phyloP scores from a whole-genome alignment of 2,329 filamentous ascomycete species.

The Aspergillus pseudonomiae region DNA sequence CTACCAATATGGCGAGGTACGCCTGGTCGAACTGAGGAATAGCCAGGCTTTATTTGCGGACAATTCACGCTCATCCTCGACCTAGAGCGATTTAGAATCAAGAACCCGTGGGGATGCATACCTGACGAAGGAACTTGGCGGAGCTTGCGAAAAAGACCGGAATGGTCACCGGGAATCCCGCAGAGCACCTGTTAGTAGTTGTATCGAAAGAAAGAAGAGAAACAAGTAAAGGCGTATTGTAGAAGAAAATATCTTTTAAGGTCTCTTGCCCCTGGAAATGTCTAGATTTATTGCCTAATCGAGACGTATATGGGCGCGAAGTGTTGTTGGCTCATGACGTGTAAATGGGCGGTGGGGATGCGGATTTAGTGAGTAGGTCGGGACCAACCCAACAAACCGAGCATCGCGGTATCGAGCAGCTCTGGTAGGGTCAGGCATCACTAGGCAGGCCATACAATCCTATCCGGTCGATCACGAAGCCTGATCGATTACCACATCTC shows the following conservation, averaged over 20 bases:
- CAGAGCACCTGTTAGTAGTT: not conserved
- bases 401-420: not conserved
- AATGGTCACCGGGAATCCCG: not conserved
- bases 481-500: not conserved
- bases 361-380: slow-evolving; percentile 6
- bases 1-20: slow-evolving; percentile 14
- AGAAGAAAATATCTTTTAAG: not conserved
- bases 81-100: not conserved
- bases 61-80: not conserved
- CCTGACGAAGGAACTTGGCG: not conserved
- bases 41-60: not conserved
- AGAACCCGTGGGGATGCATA: slow-evolving; percentile 6
- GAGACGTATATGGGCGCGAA: slow-evolving; percentile 1
- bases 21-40: not conserved
- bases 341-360: slow-evolving; percentile 16
- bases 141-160: not conserved
- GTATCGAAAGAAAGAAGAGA: not conserved
- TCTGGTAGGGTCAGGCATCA: not conserved
- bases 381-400: slow-evolving; percentile 7
- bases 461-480: not conserved
- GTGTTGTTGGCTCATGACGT: slow-evolving; percentile 11
- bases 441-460: not conserved
- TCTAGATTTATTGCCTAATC: not conserved
- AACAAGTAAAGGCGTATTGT: not conserved
- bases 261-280: not conserved